Evolutionary conservation across 495 filamentous ascomycete species (phyloP), one percentile per base, ranked within the genome.

Genomic region (Penicillium macrosclerotiorum): DNA sequence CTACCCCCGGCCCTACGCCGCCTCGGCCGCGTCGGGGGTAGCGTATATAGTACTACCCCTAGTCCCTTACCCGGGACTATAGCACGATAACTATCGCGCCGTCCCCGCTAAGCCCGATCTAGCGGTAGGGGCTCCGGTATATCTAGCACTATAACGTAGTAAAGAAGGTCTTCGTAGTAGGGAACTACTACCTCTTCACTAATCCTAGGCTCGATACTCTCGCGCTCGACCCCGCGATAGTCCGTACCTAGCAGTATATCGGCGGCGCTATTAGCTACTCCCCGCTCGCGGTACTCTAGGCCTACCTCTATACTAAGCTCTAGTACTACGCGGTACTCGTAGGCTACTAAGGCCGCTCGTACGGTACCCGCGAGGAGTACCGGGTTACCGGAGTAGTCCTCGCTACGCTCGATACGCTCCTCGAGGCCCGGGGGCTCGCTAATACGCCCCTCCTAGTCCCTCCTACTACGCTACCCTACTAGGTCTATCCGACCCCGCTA

Each of bases 101-200:
- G 25, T 31, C 8, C 3, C 3, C 19, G 18, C 7, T 4, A 35
- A 20, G 17, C 42, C 19, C 29, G 11, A 4, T 31, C 29, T 3
- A 4, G 8, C 12, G 14, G 29, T 3, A 13, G 3, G 26, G 45
- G 3, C 37, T 49, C 14, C 25, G 24, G 4, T 49, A 49, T n/a
- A 42, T 18, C 16, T 26, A 49, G 37, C 31, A 41, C 17, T 49
- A 49, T 34, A 17, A 35, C 3, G 42, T 27, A 11, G 26, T 41
- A 0, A 49, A 49, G 27, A 37, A 42, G 27, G 20, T 49, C 6
- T 49, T 49, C 17, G 32, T 30, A 2, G 37, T 22, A 25, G 37
- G 37, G 8, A 31, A 49, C 20, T 22, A 19, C 6, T 49, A 49
- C 19, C 26, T 16, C 8, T 49, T 49, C 36, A 27, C 29, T 0